These are phyloP conservation scores for Myriosclerotinia duriaeana DNA, from an alignment of 2,329 filamentous ascomycete genomes.

Conservation along the genomic window DNA sequence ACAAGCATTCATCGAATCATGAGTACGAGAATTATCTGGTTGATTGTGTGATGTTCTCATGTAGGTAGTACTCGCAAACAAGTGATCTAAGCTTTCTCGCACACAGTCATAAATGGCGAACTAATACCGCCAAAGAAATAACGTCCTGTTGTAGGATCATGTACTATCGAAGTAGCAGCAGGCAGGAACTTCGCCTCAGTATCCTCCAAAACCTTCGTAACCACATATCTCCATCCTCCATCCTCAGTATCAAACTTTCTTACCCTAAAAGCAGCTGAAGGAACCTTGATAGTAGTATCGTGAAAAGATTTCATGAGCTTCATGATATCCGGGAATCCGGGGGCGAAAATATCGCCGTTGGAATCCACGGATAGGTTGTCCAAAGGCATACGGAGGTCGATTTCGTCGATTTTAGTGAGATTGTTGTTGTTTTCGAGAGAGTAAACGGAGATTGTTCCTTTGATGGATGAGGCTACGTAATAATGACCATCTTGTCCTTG, in stretches of 20 bases:
- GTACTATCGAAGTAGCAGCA: not conserved
- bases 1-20: not conserved
- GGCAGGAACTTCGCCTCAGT: slow-evolving; percentile 3
- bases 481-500: slow-evolving; percentile 39
- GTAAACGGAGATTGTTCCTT: not conserved
- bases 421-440: slow-evolving; percentile 15
- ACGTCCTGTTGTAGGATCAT: slow-evolving; percentile 10
- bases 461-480: slow-evolving; percentile 40
- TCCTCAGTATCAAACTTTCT: not conserved
- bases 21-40: not conserved
- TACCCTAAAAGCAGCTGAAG: not conserved
- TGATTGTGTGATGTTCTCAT: not conserved
- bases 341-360: slow-evolving; percentile 42
- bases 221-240: slow-evolving; percentile 7
- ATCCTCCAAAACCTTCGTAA: slow-evolving; percentile 14
- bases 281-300: slow-evolving; percentile 26
- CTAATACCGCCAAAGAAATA: not conserved
- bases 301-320: slow-evolving; percentile 31
- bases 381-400: slow-evolving; percentile 38
- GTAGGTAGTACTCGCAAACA: too few relatives aligned
- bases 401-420: slow-evolving; percentile 32
- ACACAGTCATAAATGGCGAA: not conserved
- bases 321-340: slow-evolving; percentile 38
- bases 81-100: not conserved
- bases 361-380: slow-evolving; percentile 43